Evolutionary conservation across 441 rosid species (phyloP), one percentile per base, ranked within the genome.

Genomic region (Raphanus hybrid): DNA sequence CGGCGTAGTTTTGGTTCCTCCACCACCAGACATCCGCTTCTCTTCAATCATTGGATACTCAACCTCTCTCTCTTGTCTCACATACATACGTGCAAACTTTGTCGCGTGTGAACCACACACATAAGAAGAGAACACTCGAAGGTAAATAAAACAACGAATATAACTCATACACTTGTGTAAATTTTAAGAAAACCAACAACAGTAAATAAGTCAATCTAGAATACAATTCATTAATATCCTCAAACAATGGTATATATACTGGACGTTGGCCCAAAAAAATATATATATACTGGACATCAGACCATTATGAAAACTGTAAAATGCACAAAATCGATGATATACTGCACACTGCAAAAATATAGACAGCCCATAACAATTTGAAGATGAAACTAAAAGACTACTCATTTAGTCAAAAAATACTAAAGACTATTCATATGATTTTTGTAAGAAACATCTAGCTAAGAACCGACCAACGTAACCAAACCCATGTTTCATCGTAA

Each of bases 1-100:
- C 79, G 79, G 79, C 69, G 79, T 80, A 80, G 54, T 15, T 63
- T 61, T 26, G 71, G 82, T 80, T 75, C 79, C 82, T 80, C 68
- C 69, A 66, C 59, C 59, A 70, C 82, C 79, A 80, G 79, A 75
- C 82, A 75, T 58, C 39, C 73, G 67, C 73, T 75, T 75, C 76
- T 75, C 65, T 75, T 59, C 60, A 80, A 80, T 80, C 82, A 80
- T 80, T 70, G 79, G 82, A 75, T 75, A 50, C 65, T 61, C 16
- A 3, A 8, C 27, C 76, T 64, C 58, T 63, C 57, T 57, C 8
- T 26, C 73, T 63, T 69, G 6, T 26, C 29, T 18, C 16, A 2
- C 14, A 43, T 12, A 54, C 16, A 9, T 69, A 78, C 74, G 37
- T 62, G 50, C 61, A 43, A 15, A 2, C 6, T 63, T 29, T 20